Conservation (phyloP, 73 alveolate genomes). For the Halteria grandinella region DNA sequence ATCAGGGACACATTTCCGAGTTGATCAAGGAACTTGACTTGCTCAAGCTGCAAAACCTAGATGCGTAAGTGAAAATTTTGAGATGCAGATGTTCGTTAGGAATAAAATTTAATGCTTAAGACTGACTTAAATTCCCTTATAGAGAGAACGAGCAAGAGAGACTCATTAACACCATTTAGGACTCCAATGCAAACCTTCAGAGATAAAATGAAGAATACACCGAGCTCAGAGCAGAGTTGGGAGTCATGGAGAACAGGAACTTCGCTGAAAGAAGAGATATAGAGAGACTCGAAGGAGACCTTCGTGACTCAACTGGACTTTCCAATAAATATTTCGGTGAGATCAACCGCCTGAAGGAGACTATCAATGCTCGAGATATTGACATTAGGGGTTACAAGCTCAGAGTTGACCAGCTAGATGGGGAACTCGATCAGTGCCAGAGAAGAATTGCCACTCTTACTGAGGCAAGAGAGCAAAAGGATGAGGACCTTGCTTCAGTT, state of each 20-base stretch:
- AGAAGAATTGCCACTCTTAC: conserved; percentile 6
- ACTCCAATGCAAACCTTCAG: neutral
- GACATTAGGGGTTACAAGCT: conserved; percentile 16
- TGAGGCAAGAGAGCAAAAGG: conserved; percentile 21
- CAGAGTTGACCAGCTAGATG: conserved; percentile 1
- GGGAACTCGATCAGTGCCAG: neutral
- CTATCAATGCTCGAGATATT: conserved; percentile 8
- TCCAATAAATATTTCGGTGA: conserved; percentile 7
- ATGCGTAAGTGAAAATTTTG: no score
- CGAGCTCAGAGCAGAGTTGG: conserved; percentile 8
- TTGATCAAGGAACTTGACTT: conserved; percentile 33
- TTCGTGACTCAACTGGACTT: conserved; percentile 10
- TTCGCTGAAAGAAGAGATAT: conserved; percentile 36
- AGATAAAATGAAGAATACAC: neutral
- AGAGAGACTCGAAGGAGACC: conserved; percentile 25
- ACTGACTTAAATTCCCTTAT: neutral
- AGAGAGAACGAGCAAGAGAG: conserved; percentile 36
- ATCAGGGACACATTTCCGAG: neutral
- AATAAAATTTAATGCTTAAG: no score
- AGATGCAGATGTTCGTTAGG: neutral
- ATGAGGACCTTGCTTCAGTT: neutral
- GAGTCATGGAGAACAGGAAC: neutral
- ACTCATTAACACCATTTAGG: neutral
- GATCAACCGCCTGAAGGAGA: conserved; percentile 27
- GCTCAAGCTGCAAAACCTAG: conserved; percentile 18